Conservation (phyloP, 257 asterid genomes). For the Dorcoceras hygrometricum region DNA sequence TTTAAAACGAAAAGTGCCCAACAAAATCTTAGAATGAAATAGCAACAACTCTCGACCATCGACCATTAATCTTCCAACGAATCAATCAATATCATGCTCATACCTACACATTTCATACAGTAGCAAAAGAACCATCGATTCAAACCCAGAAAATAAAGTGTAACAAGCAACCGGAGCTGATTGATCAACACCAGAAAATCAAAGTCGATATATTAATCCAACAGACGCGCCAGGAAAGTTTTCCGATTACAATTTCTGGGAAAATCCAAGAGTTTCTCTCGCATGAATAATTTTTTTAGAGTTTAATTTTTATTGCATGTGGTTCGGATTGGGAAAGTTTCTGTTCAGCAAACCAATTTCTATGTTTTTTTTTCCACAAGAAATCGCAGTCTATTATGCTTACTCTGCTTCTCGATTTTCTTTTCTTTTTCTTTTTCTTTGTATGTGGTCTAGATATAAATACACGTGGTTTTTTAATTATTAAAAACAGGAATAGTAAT, state of each 20-base stretch:
- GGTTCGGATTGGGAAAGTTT: background rate
- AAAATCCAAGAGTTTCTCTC: background rate
- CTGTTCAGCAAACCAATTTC: background rate
- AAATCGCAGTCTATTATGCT: too few relatives aligned
- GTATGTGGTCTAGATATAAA: too few relatives aligned
- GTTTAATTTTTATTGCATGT: background rate
- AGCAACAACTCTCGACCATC: background rate
- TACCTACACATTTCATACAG: background rate
- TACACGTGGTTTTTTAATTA: too few relatives aligned
- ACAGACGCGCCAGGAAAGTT: background rate
- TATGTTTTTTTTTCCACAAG: too few relatives aligned
- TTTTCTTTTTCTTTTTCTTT: too few relatives aligned
- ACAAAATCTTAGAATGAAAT: background rate
- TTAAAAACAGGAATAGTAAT: too few relatives aligned
- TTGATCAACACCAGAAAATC: background rate
- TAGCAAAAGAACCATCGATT: background rate
- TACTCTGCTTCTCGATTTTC: too few relatives aligned
- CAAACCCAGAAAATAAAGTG: background rate
- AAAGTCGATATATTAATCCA: background rate
- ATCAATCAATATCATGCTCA: background rate
- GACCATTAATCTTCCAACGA: background rate
- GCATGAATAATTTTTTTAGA: too few relatives aligned
- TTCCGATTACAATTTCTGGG: background rate
- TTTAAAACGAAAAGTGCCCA: background rate
- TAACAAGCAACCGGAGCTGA: background rate